Conservation (phyloP, 345 rosid species). For the Chamaenerion angustifolium region DNA sequence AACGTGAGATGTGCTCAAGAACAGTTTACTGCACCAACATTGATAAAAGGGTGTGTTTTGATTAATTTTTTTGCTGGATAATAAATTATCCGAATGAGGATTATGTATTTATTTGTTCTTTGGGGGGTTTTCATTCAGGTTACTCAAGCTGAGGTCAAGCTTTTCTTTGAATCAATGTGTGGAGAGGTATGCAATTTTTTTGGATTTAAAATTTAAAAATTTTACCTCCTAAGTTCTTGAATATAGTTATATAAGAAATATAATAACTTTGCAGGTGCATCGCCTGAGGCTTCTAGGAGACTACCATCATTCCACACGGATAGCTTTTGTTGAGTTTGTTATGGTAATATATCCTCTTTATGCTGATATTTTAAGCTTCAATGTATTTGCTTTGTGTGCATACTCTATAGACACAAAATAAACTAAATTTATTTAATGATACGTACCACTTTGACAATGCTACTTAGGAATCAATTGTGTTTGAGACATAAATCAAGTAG, state of each 20-base stretch:
- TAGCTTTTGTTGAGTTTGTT: slow-evolving; percentile 87
- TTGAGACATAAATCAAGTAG: too few species aligned
- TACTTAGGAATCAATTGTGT: too few species aligned
- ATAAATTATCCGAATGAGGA: too few species aligned
- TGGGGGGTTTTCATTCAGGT: slow-evolving; percentile 22
- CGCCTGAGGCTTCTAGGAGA: slow-evolving; percentile 95
- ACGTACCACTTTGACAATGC: too few species aligned
- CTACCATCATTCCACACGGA: slow-evolving; percentile 79
- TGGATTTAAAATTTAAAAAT: slow-evolving; percentile 1
- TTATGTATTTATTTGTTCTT: too few species aligned
- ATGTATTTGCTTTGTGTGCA: too few species aligned
- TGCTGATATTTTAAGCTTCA: background rate
- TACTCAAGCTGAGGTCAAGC: slow-evolving; percentile 69
- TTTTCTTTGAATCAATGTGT: slow-evolving; percentile 15
- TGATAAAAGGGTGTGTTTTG: slow-evolving; percentile 60
- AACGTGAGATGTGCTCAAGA: slow-evolving; percentile 96
- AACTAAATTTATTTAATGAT: too few species aligned
- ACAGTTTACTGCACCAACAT: slow-evolving; percentile 95
- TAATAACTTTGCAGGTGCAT: slow-evolving; percentile 41
- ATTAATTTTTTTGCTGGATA: background rate
- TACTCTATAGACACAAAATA: too few species aligned
- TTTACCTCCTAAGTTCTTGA: slow-evolving; percentile 1
- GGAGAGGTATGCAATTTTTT: slow-evolving; percentile 54
- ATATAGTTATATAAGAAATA: background rate
- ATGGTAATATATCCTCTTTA: slow-evolving; percentile 27